Base-by-base conservation (phyloP, 495 filamentous ascomycete genomes). In the Lasiosphaeris hirsuta region DNA sequence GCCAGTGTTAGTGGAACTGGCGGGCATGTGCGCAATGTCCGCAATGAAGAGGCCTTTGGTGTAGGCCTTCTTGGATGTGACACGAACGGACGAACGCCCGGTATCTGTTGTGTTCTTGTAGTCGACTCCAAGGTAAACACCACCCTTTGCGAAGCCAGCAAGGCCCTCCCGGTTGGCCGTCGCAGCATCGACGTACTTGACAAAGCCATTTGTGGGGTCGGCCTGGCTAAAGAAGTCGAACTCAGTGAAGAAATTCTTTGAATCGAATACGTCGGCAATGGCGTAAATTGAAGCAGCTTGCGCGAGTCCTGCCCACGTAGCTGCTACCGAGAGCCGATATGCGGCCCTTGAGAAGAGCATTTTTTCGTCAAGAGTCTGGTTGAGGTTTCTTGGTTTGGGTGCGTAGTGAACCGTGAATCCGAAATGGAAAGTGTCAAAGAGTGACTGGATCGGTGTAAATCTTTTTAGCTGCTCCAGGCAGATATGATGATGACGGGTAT, bases 1-100 rank as follows among this genome's bases (percentile, higher is more conserved):
- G 38, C 36, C 19, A 4, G 38, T 38, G 8, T 51, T 51, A 7
- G 51, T 45, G 0, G 68, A 71, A n/a, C 78, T 76, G 8, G 78
- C 81, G 0, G 90, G 90, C 84, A 92, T 91, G 69, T 93, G 90
- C 1, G 77, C 72, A 54, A 92, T 80, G 61, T 92, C 89, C 38
- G 85, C 80, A 51, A 92, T 76, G 67, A 92, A 84, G 23, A 95
- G 76, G 2, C 87, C 89, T 14, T 83, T 72, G 43, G 77, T 86
- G 69, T 83, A 95, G 17, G 78, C 71, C 55, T 85, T 82, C 55
- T 84, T 88, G 70, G 83, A 88, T 45, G 79, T 78, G 10, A 95
- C 75, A 8, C 89, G 85, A 15, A 89, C 80, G 5, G 86, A 87
- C 1, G 77, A 69, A 14, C 90, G 88, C n/a, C 89, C 88, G 17